Percentiles rank a stretch among this genome's conserved stretches.
phyloP scores from a whole-genome alignment of 208 protist genomes.

The Leishmania amazonensis region DNA sequence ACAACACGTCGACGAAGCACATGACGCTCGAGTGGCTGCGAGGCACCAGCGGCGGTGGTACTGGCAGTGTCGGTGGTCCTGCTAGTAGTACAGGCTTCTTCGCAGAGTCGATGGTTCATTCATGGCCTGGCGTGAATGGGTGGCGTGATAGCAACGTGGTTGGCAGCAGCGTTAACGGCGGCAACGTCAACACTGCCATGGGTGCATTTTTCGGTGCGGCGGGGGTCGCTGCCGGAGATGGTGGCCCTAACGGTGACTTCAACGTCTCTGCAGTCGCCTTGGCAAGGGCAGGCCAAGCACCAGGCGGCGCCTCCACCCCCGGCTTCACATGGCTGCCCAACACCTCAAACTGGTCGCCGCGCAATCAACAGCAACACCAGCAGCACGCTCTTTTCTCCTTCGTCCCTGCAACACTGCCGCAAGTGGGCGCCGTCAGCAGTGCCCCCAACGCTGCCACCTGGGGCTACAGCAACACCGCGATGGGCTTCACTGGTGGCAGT shows the following conservation, averaged over 20 bases:
- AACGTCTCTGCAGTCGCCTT: background rate
- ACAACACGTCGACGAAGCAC: background rate
- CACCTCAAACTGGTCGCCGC: slow-evolving; percentile 16
- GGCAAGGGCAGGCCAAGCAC: background rate
- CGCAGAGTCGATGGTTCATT: slow-evolving; percentile 1
- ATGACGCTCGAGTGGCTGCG: slow-evolving; percentile 25
- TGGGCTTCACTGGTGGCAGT: background rate
- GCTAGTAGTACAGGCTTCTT: background rate
- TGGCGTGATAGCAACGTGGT: slow-evolving; percentile 14
- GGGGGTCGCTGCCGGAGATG: background rate
- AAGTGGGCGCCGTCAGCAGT: background rate
- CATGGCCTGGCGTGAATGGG: slow-evolving; percentile 16
- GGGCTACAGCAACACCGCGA: background rate
- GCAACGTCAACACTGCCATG: slow-evolving; percentile 1
- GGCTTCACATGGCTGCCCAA: slow-evolving; percentile 25
- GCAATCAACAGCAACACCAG: slow-evolving; percentile 17
- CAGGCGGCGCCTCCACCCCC: background rate
- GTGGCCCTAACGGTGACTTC: background rate
- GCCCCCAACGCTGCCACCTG: background rate
- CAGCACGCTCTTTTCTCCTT: slow-evolving; percentile 1
- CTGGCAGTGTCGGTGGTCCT: background rate
- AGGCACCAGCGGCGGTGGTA: background rate
- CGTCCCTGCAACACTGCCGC: background rate
- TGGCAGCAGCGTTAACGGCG: background rate
- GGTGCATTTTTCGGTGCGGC: slow-evolving; percentile 4